Evolutionary conservation across 148 eudicot genomes (phyloP).

Genomic region (Camellia sinensis): DNA sequence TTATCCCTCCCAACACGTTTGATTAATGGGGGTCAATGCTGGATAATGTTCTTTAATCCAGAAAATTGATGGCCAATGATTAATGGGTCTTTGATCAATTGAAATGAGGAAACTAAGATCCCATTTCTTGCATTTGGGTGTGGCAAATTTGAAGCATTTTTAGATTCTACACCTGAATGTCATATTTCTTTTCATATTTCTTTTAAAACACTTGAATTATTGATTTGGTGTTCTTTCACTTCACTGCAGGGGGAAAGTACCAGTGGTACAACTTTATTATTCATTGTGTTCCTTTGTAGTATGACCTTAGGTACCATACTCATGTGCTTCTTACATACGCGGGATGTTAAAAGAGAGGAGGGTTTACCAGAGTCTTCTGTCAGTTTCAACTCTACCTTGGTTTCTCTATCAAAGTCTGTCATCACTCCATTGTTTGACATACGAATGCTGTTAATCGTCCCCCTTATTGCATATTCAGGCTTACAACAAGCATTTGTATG

Average conservation of each 20-base stretch:
- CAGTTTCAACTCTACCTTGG: constrained; percentile 43
- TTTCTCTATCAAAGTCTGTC: constrained; percentile 51
- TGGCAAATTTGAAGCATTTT: background rate
- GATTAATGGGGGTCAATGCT: background rate
- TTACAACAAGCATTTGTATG: constrained; percentile 98
- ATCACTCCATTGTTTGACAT: constrained; percentile 56
- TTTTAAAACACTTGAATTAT: background rate
- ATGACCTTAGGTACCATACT: constrained; percentile 77
- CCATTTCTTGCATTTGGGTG: constrained; percentile 1
- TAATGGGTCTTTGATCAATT: background rate
- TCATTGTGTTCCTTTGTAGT: constrained; percentile 68
- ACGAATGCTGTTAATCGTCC: constrained; percentile 77
- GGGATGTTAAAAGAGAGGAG: constrained; percentile 51
- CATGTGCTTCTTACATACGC: constrained; percentile 78
- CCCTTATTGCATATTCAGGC: constrained; percentile 95
- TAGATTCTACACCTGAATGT: background rate
- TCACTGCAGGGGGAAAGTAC: constrained; percentile 77
- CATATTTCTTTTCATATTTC: background rate
- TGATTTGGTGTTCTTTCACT: constrained; percentile 4
- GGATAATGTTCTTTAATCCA: background rate
- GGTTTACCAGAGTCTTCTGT: constrained; percentile 37
- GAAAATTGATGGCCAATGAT: background rate
- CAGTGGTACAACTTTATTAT: constrained; percentile 70
- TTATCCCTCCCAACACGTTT: background rate
- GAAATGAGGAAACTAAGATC: background rate